Base-by-base conservation (phyloP, 2,329 filamentous ascomycete genomes). In the Fusarium devonianum region DNA sequence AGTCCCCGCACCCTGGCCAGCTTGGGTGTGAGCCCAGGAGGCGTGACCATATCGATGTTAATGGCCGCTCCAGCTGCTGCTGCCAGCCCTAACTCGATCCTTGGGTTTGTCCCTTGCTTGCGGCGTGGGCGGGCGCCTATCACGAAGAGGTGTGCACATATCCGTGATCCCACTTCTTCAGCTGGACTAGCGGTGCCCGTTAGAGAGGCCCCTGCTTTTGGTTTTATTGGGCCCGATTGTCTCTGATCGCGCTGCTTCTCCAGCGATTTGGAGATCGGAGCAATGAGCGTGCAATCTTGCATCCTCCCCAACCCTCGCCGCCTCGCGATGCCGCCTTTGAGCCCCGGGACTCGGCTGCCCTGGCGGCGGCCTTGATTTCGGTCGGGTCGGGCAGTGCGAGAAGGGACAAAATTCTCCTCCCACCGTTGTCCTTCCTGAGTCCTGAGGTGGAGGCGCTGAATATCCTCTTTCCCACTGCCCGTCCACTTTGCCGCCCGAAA, bases 211-310 rank as follows among this genome's bases (percentile, higher is more conserved):
- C 66, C 64, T 69, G 64, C 60, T 55, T 58, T 53, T 45, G 50
- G 8, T 42, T 32, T 52, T 35, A 46, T 11, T 52, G 53, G 56
- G 46, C 41, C 50, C 64, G 64, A 68, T 69, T 61, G 45, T 41
- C 57, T 66, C 58, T 67, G 68, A 69, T 70, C 64, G 34, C 51
- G 23, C 49, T 19, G 43, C 35, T 51, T 53, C 58, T 61, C 60
- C 62, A 55, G 21, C 33, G 50, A 35, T 57, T 43, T 69, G 60
- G 56, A 54, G 62, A 72, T 72, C 70, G 70, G 61, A 57, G 64
- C 69, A 70, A 70, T 70, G 55, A 63, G 67, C 44, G 58, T 46
- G 39, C 43, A 49, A 71, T 71, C 66, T 56, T 40, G 46, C 39
- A 56, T 53, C 47, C 45, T 51, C 48, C 52, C 41, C 47, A 28